These are phyloP conservation scores for Thermothelomyces thermophilus DNA, from an alignment of 2,329 filamentous ascomycete genomes.

Conservation along the genomic window DNA sequence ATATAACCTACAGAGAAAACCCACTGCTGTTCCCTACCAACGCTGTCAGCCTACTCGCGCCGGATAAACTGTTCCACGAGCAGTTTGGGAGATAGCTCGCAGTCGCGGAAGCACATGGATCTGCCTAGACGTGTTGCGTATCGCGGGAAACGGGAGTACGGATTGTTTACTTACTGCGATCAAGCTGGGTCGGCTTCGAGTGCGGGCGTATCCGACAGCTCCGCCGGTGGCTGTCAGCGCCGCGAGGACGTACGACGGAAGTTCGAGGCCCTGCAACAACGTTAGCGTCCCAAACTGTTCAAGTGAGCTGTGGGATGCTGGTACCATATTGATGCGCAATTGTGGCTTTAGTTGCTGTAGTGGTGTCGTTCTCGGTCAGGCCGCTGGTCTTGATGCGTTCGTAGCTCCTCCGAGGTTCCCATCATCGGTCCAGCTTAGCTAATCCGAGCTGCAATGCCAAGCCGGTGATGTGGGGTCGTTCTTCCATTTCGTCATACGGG, in stretches of 20 bases:
- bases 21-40: constrained; percentile 64
- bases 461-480: constrained; percentile 1
- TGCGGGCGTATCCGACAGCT: constrained; percentile 76
- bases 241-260: constrained; percentile 70
- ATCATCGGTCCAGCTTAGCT: background rate
- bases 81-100: too few species aligned
- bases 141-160: too few species aligned
- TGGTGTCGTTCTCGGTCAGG: constrained; percentile 5
- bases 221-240: constrained; percentile 81
- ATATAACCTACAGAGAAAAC: constrained; percentile 48
- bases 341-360: background rate
- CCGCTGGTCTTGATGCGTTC: background rate
- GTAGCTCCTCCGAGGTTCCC: constrained; percentile 10
- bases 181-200: constrained; percentile 79
- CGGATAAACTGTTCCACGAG: too few species aligned
- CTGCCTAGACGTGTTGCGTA: too few species aligned
- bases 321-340: constrained; percentile 12
- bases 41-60: too few species aligned
- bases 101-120: too few species aligned
- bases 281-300: background rate
- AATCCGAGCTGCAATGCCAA: constrained; percentile 1
- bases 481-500: constrained; percentile 3
- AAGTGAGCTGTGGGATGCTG: background rate
- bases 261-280: constrained; percentile 25
- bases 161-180: constrained; percentile 43